phyloP scores from a whole-genome alignment of 2,329 filamentous ascomycete genomes.

The Penicillium rolfsii region DNA sequence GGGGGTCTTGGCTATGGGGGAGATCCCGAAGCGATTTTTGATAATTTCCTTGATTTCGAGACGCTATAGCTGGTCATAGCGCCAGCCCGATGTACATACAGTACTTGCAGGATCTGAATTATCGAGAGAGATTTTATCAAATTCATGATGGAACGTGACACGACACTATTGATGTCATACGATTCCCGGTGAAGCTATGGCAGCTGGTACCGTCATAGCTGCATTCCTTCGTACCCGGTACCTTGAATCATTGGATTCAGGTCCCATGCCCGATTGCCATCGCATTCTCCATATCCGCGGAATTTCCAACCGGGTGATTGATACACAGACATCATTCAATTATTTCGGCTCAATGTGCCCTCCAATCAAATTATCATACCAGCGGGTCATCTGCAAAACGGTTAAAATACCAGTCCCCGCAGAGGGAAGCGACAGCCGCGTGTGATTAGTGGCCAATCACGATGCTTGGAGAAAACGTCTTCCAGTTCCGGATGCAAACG shows the following conservation, averaged over 20 bases:
- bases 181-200: neutral
- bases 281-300: neutral
- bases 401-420: neutral
- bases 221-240: neutral
- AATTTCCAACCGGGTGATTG: neutral
- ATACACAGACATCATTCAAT: neutral
- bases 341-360: neutral
- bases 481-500: neutral
- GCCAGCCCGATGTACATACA: neutral
- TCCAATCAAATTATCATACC: neutral
- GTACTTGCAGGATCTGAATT: neutral
- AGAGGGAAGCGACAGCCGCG: neutral
- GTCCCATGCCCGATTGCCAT: neutral
- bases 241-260: neutral
- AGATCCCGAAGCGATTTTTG: conserved; percentile 13
- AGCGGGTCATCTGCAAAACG: neutral
- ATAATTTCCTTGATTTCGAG: conserved; percentile 15
- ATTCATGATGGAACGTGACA: neutral
- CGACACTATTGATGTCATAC: conserved; percentile 9
- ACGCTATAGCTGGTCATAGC: neutral
- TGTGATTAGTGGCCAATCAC: neutral
- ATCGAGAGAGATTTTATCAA: neutral
- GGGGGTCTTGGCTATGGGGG: neutral
- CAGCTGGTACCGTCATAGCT: neutral
- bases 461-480: neutral